phyloP scores from a whole-genome alignment of 257 asterid species.

The Ocimum tenuiflorum region DNA sequence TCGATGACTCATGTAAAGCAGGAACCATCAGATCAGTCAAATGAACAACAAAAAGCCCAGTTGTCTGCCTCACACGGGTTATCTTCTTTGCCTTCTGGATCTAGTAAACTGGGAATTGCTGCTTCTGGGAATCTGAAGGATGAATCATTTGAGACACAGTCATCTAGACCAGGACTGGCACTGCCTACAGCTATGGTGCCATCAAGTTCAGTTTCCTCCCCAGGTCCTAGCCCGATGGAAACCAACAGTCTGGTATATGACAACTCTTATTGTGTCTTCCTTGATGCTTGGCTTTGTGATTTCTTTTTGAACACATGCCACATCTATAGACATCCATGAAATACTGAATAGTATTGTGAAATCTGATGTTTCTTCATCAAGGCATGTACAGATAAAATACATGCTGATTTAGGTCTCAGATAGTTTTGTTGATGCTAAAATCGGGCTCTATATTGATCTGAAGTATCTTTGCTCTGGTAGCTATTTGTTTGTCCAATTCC shows the following conservation, averaged over 20 bases:
- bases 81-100: slow-evolving; percentile 44
- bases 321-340: too few relatives aligned
- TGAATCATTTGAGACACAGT: slow-evolving; percentile 56
- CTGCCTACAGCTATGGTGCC: slow-evolving; percentile 33
- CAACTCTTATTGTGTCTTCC: slow-evolving; percentile 11
- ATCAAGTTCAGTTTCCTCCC: slow-evolving; percentile 31
- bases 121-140: slow-evolving; percentile 47
- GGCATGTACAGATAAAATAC: too few relatives aligned
- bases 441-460: too few relatives aligned
- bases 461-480: too few relatives aligned
- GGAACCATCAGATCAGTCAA: slow-evolving; percentile 64
- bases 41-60: slow-evolving; percentile 50
- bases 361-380: too few relatives aligned
- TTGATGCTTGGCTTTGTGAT: slow-evolving; percentile 11
- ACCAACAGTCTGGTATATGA: slow-evolving; percentile 36
- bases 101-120: slow-evolving; percentile 38
- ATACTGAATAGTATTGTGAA: too few relatives aligned
- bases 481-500: too few relatives aligned
- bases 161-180: slow-evolving; percentile 51
- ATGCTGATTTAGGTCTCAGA: too few relatives aligned
- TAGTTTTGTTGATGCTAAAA: too few relatives aligned
- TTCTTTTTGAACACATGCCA: background rate
- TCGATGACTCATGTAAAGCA: slow-evolving; percentile 54
- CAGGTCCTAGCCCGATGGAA: slow-evolving; percentile 38
- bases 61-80: slow-evolving; percentile 43